Base-by-base conservation (phyloP, 805 yeast genomes). In the Suhomyces xylopsoci region DNA sequence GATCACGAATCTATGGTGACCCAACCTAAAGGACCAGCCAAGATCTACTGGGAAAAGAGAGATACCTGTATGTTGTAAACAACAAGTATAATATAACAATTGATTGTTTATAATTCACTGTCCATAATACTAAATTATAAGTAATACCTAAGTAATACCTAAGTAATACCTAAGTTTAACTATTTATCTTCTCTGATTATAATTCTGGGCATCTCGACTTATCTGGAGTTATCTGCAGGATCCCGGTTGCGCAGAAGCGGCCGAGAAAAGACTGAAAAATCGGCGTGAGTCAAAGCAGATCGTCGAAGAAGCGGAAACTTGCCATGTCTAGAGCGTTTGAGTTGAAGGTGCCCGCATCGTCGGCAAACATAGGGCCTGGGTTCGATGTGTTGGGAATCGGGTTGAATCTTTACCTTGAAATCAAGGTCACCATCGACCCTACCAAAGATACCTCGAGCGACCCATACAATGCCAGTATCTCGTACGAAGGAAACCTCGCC, bases 291-390 rank as follows among this genome's bases (percentile, higher is more conserved):
- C 42, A 38, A 19, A 38, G 42, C 20, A 19, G 32, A 10, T 12
- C 10, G 17, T 40, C 6, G 5, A 17, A 25, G 9, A 17, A 15
- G 22, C 10, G 9, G 15, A 32, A 12, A 32, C 36, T n/a, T 12
- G 12, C 12, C 22, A 52, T 52, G 55, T 36, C 51, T 24, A 45
- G 28, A 34, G 28, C 49, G 42, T 87, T 87, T 69, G 69, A 67
- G 44, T 81, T 90, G 60, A 83, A 81, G 51, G 94, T 93, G 15
- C 99, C 99, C 3, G 97, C 98, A 6, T 92, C 98, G 5, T 88
- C 96, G 48, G 99, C 99, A 63, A 94, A 94, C 64, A 93, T 94
- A 49, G 99, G 99, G 7, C 99, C 99, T 8, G 99, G 99, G 1
- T 94, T 93, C 65, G 99, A 94, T 70, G 99, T 94, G 6, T 74